Conservation (phyloP, 805 yeast genomes). For the Lachancea nothofagi region DNA sequence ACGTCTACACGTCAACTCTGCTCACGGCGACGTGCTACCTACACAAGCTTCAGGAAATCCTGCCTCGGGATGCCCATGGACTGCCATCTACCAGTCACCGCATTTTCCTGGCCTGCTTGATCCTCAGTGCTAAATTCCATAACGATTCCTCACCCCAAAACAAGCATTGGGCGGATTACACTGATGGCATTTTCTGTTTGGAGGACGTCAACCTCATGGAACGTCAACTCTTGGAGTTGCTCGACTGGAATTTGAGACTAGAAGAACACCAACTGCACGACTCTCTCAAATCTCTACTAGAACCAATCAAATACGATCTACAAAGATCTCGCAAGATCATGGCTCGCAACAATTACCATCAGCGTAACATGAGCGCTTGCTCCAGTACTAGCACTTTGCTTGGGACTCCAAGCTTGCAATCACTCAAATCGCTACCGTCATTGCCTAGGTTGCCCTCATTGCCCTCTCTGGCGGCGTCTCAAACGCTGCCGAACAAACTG, state of each 20-base stretch:
- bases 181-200: conserved; percentile 63
- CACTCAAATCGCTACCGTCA: conserved; percentile 5
- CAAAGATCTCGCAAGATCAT: conserved; percentile 24
- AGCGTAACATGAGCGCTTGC: conserved; percentile 19
- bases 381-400: conserved; percentile 23
- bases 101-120: conserved; percentile 67
- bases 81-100: conserved; percentile 77
- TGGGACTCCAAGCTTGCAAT: conserved; percentile 5
- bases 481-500: conserved; percentile 5
- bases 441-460: conserved; percentile 4
- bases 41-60: conserved; percentile 50
- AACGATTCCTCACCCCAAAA: conserved; percentile 77
- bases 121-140: conserved; percentile 66
- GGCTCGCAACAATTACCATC: conserved; percentile 17
- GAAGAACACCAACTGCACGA: conserved; percentile 59
- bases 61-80: conserved; percentile 71
- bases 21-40: conserved; percentile 67
- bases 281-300: conserved; percentile 66
- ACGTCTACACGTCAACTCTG: conserved; percentile 75
- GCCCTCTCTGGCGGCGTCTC: conserved; percentile 1
- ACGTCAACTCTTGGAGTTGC: conserved; percentile 60
- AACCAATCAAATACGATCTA: conserved; percentile 57
- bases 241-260: conserved; percentile 70
- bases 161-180: conserved; percentile 72
- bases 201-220: conserved; percentile 78